These are phyloP conservation scores for Combretum micranthum DNA, from an alignment of 345 rosid species.

Conservation along the genomic window DNA sequence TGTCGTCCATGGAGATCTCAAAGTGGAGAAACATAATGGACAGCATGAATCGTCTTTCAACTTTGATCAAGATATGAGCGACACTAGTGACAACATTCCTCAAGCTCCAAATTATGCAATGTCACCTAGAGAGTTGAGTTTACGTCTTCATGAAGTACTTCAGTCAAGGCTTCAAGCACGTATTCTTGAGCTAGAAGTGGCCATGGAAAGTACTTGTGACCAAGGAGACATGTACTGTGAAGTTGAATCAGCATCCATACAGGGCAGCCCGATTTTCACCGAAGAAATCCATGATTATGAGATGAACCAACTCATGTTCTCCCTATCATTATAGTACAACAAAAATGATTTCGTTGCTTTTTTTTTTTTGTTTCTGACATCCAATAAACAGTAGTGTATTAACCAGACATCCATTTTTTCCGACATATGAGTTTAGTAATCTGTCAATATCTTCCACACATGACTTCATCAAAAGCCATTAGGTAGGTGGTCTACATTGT, in stretches of 20 bases:
- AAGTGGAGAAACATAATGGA: constrained; percentile 3
- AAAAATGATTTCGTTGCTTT: no score
- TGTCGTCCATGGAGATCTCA: constrained; percentile 6
- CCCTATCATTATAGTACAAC: no score
- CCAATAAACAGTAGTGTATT: no score
- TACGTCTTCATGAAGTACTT: constrained; percentile 29
- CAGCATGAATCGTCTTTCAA: constrained; percentile 6
- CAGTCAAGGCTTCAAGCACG: constrained; percentile 21
- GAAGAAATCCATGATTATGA: not conserved
- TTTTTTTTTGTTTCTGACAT: no score
- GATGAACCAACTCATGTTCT: not conserved
- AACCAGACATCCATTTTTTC: no score
- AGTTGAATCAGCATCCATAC: constrained; percentile 6
- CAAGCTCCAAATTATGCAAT: constrained; percentile 12
- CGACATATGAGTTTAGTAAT: constrained; percentile 4
- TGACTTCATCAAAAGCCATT: constrained; percentile 71
- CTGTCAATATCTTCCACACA: constrained; percentile 76
- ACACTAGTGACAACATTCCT: not conserved
- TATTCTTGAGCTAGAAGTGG: constrained; percentile 27
- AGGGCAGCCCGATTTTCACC: not conserved
- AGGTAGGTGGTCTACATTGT: constrained; percentile 69
- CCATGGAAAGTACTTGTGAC: constrained; percentile 1
- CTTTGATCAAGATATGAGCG: constrained; percentile 10
- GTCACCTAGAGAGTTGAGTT: constrained; percentile 20
- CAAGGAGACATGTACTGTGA: not conserved